These are phyloP conservation scores for Scytalidium lignicola DNA, from an alignment of 2,329 filamentous ascomycete species.

Conservation along the genomic window DNA sequence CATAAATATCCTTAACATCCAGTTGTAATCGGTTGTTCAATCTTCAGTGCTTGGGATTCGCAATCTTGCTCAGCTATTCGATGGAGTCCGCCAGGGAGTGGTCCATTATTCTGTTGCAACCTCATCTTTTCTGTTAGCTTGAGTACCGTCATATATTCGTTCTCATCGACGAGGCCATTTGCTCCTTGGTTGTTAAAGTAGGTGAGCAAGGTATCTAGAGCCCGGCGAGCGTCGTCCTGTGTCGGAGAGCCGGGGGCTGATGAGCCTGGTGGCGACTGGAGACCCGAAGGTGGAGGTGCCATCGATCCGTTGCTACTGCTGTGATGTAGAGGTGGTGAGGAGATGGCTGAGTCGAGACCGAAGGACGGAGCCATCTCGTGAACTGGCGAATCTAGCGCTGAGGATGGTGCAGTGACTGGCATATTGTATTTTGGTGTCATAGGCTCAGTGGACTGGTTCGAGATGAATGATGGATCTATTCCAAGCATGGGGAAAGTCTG, in stretches of 20 bases:
- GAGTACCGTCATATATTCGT: constrained; percentile 71
- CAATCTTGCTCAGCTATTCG: constrained; percentile 29
- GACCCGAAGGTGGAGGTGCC: constrained; percentile 31
- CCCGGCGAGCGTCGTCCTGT: constrained; percentile 79
- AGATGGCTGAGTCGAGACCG: constrained; percentile 30
- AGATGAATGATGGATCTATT: constrained; percentile 49
- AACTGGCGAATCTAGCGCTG: constrained; percentile 45
- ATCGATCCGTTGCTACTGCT: constrained; percentile 48
- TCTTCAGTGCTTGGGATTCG: constrained; percentile 23
- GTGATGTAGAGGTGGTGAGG: constrained; percentile 42
- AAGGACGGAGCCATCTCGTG: constrained; percentile 36
- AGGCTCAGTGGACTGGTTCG: constrained; percentile 46
- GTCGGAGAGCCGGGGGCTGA: constrained; percentile 61
- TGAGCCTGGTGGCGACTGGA: constrained; percentile 42
- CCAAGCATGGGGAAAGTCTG: constrained; percentile 78
- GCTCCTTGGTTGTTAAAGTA: constrained; percentile 66
- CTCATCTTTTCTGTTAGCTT: constrained; percentile 84
- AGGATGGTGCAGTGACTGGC: constrained; percentile 32
- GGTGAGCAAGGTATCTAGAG: constrained; percentile 73
- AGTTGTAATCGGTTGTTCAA: constrained; percentile 25
- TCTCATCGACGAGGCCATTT: constrained; percentile 64
- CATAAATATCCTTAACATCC: not conserved
- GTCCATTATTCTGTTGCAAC: constrained; percentile 43
- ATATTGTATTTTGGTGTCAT: constrained; percentile 46
- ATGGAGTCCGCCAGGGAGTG: constrained; percentile 35